Evolutionary conservation across 1,284 basidiomycete species (phyloP), one percentile per base, ranked within the genome.

Genomic region (Fistulina hepatica): DNA sequence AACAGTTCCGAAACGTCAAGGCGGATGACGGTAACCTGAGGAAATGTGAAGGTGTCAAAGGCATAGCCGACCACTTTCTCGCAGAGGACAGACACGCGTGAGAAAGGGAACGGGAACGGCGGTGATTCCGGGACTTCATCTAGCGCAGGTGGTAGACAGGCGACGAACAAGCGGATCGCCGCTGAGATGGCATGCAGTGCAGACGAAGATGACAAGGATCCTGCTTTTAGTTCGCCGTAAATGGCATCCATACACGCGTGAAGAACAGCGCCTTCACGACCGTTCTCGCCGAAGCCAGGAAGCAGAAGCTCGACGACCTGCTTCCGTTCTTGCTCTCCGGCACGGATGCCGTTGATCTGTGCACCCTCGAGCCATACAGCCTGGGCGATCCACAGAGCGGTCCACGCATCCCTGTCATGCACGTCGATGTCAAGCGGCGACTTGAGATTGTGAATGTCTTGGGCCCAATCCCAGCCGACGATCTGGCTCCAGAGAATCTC

Each of bases 401-500:
- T 58, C 68, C 73, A 67, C 7, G 54, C 48, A 6, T 36, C 42
- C 56, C 58, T 62, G 35, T 60, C 53, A 21, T 47, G 45, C 16
- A 54, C 49, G 5, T 46, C 45, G n/a, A 37, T 42, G 12, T 47
- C 52, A 7, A 66, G 43, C 24, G 50, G 50, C 12, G 41, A 48
- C 11, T 61, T 54, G n/a, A 66, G 44, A 13, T 52, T 54, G 8
- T 73, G 48, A 2, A 80, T 56, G 32, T 84, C 77, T 2, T 69
- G 64, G 10, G 60, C 66, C 89, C 89, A 94, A 0, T 69, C 73
- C 71, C 82, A 81, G 2, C 73, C 77, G 11, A 63, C 60, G 5
- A 93, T 65, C 51, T 92, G 89, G 38, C 80, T 88, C 93, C 92
- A 97, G 3, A 85, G 64, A 33, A 97, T 76, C 42, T 90, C 89